A percentile compares a stretch with the other conserved stretches of the same genome.
These are phyloP conservation scores for Paecilomyces dactylethromorphus DNA, from an alignment of 2,329 filamentous ascomycete species.

Conservation along the genomic window DNA sequence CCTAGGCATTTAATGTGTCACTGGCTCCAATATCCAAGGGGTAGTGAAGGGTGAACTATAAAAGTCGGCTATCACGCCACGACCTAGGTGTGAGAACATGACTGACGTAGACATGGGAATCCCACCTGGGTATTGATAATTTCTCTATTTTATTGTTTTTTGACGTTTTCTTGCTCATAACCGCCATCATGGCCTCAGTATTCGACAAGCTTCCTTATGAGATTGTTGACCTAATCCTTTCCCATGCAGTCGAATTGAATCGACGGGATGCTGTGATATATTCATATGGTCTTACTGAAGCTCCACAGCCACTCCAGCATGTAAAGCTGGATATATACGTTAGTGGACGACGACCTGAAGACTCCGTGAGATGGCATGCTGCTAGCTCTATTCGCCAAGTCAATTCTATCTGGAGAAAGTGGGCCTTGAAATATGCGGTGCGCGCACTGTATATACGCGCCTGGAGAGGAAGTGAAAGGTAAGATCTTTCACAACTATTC, in stretches of 20 bases:
- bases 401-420: slow-evolving; percentile 47
- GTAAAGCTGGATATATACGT: slow-evolving; percentile 43
- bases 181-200: background rate
- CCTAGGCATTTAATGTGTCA: background rate
- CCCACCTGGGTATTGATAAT: background rate
- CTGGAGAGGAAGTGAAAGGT: slow-evolving; percentile 48
- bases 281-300: slow-evolving; percentile 48
- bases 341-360: slow-evolving; percentile 44
- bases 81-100: background rate
- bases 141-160: background rate
- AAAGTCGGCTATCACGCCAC: background rate
- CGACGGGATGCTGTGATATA: slow-evolving; percentile 41
- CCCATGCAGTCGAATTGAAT: slow-evolving; percentile 43
- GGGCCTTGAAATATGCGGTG: slow-evolving; percentile 46
- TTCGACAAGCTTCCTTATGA: slow-evolving; percentile 47
- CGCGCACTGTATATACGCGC: slow-evolving; percentile 46
- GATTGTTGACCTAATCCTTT: slow-evolving; percentile 46
- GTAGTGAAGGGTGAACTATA: background rate
- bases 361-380: slow-evolving; percentile 47
- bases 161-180: background rate
- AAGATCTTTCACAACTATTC: background rate
- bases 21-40: background rate
- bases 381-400: slow-evolving; percentile 44
- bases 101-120: background rate
- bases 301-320: slow-evolving; percentile 40